A percentile compares a stretch with the other conserved stretches of the same genome.
Evolutionary conservation across 768 basidiomycete species (phyloP).

Genomic region (Mycena galopus): DNA sequence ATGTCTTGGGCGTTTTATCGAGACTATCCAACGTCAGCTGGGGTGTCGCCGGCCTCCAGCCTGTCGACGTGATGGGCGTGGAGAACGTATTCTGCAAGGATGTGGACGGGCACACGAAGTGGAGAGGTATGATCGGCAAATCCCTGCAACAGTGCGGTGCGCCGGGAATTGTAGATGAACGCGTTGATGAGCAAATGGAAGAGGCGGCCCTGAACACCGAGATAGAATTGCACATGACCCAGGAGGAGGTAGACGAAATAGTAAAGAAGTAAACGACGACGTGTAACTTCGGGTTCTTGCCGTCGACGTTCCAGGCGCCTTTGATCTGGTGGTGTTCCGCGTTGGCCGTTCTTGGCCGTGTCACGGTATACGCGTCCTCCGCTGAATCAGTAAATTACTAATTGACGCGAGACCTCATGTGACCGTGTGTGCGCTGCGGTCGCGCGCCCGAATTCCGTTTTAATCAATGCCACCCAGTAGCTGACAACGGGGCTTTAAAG

Average conservation of each 20-base stretch:
- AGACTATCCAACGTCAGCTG: constrained; percentile 61
- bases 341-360: too few species aligned
- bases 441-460: background rate
- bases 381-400: too few species aligned
- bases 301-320: too few species aligned
- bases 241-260: constrained; percentile 36
- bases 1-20: constrained; percentile 66
- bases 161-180: constrained; percentile 52
- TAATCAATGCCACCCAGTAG: background rate
- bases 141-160: constrained; percentile 56
- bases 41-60: constrained; percentile 64
- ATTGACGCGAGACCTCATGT: background rate
- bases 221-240: constrained; percentile 29
- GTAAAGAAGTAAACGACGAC: constrained; percentile 4
- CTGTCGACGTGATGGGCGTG: constrained; percentile 62
- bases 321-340: too few species aligned
- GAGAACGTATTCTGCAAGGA: constrained; percentile 64
- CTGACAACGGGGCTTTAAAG: constrained; percentile 6
- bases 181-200: constrained; percentile 53
- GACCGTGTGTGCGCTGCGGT: background rate
- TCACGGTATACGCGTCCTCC: too few species aligned
- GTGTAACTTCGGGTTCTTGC: too few species aligned
- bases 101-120: constrained; percentile 65
- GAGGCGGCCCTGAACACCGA: constrained; percentile 42
- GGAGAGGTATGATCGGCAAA: constrained; percentile 63